Evolutionary conservation across 805 yeast genomes (phyloP), one percentile per base, ranked within the genome.

Genomic region (Ogataea minuta): DNA sequence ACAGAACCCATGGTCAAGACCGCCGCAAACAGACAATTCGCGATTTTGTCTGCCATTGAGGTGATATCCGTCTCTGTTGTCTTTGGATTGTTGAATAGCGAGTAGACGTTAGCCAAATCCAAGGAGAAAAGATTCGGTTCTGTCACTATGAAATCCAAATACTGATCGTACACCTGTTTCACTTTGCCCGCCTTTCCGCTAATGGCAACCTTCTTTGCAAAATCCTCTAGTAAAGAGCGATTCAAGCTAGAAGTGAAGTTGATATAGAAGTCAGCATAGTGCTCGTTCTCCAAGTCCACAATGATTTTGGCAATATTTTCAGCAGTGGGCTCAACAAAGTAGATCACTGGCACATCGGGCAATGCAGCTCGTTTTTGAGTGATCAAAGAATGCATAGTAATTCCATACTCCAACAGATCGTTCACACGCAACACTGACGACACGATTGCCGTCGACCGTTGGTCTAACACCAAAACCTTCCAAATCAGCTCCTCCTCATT

Each of bases 321-420:
- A 19, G 73, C 67, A 0, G 93, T 84, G 5, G 99, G 98, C 42
- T 84, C 84, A 23, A 93, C 83, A 53, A 93, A 91, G 64, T 93
- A 93, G 31, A 93, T 77, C 3, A 80, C 98, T 0, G 98, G 97
- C 10, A 91, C 98, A 54, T 93, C 99, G 2, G 95, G 90, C 36
- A 93, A 71, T 1, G 91, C 75, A n/a, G 90, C 77, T 45, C 99
- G 71, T 42, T 74, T 77, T 32, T 88, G 71, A 39, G 71, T 70
- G 39, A 91, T 78, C 34, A 84, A 64, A 43, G 91, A 72, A 58
- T 93, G 98, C 54, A 89, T 82, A 0, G 99, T 93, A 41, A 93
- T 81, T 8, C 99, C 99, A 57, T 87, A 85, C 50, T 83, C 79
- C 51, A 93, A 72, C 49, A 93, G 70, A 60, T 95, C 99, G 53